Evolutionary conservation across 2,329 filamentous ascomycete species (phyloP), one percentile per base, ranked within the genome.

Genomic region (Epichloe elymi): DNA sequence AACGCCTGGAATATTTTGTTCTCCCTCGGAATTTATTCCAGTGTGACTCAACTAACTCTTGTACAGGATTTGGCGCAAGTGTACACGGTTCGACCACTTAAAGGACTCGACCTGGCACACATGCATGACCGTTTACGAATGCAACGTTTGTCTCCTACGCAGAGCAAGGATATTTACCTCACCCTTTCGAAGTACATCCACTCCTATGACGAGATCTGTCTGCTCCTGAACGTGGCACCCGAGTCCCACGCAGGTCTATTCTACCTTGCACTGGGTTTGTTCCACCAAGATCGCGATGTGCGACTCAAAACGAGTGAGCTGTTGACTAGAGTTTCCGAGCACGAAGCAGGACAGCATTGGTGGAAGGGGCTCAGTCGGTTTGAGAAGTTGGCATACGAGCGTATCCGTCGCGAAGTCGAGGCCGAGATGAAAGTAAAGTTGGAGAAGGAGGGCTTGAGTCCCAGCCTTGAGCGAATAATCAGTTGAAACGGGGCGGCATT

Each of bases 341-440:
- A 98, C 67, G 86, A 94, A 62, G 93, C 89, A 10, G 93, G 93
- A 2, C 79, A 89, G 61, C 88, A 97, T 68, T 97, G 93, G 76
- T 98, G 91, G 88, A 81, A 78, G 57, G 80, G 81, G 33, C 71
- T 98, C 46, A 93, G 89, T 52, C 76, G 88, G 43, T 98, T 96
- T 63, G 85, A 90, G 59, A 94, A 91, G 68, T 69, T 95, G 56
- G 91, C 86, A 3, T 95, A 85, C 61, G 83, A 85, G 57, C 78
- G 91, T 46, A 82, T 94, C 46, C 83, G 85, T 64, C 78, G 83
- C 53, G 88, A 81, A 58, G 67, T 70, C 7, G 79, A 82, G 47
- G 67, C 69, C 2, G 78, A 81, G 58, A 66, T 67, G 65, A 71
- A 65, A 51, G 65, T 60, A 33, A 73, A 69, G 62, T 60, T 70